Evolutionary conservation across 2,329 filamentous ascomycete genomes (phyloP), one percentile per base, ranked within the genome.

Genomic region (Diaporthe capsici): DNA sequence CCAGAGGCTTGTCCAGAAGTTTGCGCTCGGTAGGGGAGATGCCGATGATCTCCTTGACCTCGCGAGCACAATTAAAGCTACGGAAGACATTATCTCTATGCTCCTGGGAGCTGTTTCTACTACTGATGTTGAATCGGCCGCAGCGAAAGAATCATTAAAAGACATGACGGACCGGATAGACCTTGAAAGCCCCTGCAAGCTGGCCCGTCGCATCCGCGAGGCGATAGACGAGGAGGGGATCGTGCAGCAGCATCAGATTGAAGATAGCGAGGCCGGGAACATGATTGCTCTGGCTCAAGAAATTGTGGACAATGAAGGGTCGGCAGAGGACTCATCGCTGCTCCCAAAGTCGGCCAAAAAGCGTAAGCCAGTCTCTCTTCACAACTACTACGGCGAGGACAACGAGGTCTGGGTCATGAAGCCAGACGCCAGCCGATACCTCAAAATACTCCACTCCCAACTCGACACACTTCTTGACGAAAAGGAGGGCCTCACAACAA

Each of bases 211-310:
- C 31, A 98, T 99, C 75, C 86, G 90, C 68, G 87, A 90, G 3
- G 93, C 96, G 5, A 98, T 99, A 75, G 97, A 99, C 80, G 97
- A 98, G 84, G 96, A 98, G 77, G 95, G 95, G 0, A 86, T 98
- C n/a, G 88, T 92, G 22, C 92, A 94, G 78, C 93, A 94, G 80
- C 96, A 98, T 80, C 90, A 93, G 49, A 89, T 93, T 1, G 92
- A 97, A 79, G 92, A 96, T 76, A 91, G 90, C 71, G 92, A 94
- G 77, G 92, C 92, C 0, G 91, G 89, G 28, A 90, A 93, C 76
- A 92, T 97, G 80, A 90, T 94, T 34, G 90, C 91, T 1, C 87
- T 98, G 65, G 95, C 95, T 8, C 91, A 95, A 81, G 90, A 93
- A 74, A 90, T 96, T 15, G 88, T 95, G 28, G 87, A 88, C 37